Conservation (phyloP, 2,329 filamentous ascomycete species). For the Pseudocercospora eumusae region DNA sequence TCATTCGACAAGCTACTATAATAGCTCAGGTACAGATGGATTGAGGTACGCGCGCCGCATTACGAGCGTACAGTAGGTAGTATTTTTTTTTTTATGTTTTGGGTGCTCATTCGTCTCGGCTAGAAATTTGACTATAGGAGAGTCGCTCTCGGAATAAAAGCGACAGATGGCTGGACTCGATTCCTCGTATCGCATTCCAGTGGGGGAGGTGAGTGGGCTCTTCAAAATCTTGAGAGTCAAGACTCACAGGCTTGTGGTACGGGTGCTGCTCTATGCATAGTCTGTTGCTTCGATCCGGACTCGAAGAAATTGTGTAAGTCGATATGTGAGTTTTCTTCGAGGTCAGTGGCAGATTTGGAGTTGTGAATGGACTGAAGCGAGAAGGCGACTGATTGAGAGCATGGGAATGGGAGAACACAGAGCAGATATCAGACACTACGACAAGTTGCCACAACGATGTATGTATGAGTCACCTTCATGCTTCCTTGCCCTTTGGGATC, state of each 20-base stretch:
- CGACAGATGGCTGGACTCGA: too few relatives aligned
- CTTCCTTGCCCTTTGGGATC: conserved; percentile 34
- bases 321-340: not conserved
- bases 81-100: not conserved
- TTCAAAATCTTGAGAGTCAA: too few relatives aligned
- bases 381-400: not conserved
- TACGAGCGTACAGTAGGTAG: too few relatives aligned
- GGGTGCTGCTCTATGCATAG: too few relatives aligned
- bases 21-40: conserved; percentile 1
- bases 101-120: not conserved
- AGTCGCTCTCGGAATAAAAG: too few relatives aligned
- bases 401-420: not conserved
- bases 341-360: not conserved
- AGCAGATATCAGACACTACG: not conserved
- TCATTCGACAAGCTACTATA: conserved; percentile 8
- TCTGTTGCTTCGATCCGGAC: too few relatives aligned
- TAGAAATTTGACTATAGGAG: too few relatives aligned
- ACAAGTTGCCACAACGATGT: not conserved
- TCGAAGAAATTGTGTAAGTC: not conserved
- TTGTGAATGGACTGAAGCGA: not conserved
- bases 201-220: too few relatives aligned
- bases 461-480: conserved; percentile 3
- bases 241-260: too few relatives aligned
- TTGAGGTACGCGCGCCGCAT: not conserved
- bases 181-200: too few relatives aligned